Base-by-base conservation (phyloP, 306 rosid genomes). In the Rubus parviflorus region DNA sequence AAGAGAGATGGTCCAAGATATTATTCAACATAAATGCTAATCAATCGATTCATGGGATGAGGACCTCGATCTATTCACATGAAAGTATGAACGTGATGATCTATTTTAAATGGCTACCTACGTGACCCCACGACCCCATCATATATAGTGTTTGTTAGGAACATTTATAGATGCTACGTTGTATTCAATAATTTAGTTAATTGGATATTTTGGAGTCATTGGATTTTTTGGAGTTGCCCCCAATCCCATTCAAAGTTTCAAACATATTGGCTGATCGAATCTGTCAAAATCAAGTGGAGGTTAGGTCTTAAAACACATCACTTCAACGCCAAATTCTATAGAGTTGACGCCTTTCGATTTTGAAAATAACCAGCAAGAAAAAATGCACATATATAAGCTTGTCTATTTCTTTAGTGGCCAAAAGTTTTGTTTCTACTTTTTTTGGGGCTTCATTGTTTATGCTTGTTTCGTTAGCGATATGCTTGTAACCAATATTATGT, bases 201-300 rank as follows among this genome's bases (percentile, higher is more conserved):
- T 64, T 58, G 14, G 40, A 58, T 58, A 11, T n/a, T 58, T 58
- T 22, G 65, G 17, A 62, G 23, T 41, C 8, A 38, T 64, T 58
- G 6, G 40, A 58, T 58, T n/a, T 58, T 58, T 58, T 10, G 65
- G 17, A 62, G 23, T 41, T 75, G 52, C 23, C 20, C 46, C 68
- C 40, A 14, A 22, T n/a, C 80, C 47, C 30, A 46, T 66, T 69
- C 68, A n/a, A n/a, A n/a, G n/a, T n/a, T n/a, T n/a, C n/a, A 62
- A 51, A 62, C 68, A 53, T 12, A 70, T 53, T 42, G 43, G 40
- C 7, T 10, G 65, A 58, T 23, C 57, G 7, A 22, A 22, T 58
- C 40, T 58, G 38, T 58, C 40, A 58, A 10, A 58, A 58, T 25
- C 65, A 11, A 25, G 40, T 60, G 38, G 41, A 23, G n/a, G n/a